These are phyloP conservation scores for Oxytropis ochrocephala DNA, from an alignment of 306 rosid species.

Conservation along the genomic window DNA sequence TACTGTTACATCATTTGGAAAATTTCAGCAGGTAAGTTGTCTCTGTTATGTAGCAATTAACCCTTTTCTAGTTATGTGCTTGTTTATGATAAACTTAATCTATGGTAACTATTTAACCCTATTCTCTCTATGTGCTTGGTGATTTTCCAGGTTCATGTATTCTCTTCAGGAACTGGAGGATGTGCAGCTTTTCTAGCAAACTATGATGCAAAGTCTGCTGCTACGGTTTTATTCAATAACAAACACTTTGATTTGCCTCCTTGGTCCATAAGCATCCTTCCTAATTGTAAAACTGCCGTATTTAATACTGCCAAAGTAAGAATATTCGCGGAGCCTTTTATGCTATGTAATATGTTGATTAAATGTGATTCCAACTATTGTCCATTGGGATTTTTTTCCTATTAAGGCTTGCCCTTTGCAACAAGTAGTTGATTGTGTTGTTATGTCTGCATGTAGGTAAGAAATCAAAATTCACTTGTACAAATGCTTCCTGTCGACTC, in stretches of 20 bases:
- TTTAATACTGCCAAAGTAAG: conserved; percentile 89
- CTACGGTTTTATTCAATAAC: conserved; percentile 60
- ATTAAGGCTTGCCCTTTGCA: not conserved
- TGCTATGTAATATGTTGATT: not conserved
- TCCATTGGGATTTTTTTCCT: conserved; percentile 1
- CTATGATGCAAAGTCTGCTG: conserved; percentile 45
- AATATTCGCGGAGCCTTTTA: not conserved
- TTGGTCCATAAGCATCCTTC: conserved; percentile 98
- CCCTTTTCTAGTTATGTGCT: not conserved
- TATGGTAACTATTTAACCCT: not conserved
- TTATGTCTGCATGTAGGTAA: conserved; percentile 50
- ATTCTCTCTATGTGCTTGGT: conserved; percentile 2
- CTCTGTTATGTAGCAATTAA: not conserved
- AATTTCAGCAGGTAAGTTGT: conserved; percentile 58
- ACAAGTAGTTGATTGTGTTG: conserved; percentile 16
- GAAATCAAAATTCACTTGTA: conserved; percentile 51
- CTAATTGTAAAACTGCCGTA: conserved; percentile 65
- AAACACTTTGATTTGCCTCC: conserved; percentile 71
- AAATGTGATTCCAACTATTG: not conserved
- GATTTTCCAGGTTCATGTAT: conserved; percentile 74
- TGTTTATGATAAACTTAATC: not conserved
- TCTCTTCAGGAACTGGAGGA: conserved; percentile 44
- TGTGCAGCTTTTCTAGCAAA: conserved; percentile 96
- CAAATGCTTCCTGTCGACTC: conserved; percentile 52
- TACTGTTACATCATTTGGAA: conserved; percentile 60